Evolutionary conservation across 768 basidiomycete genomes (phyloP), one percentile per base, ranked within the genome.

Genomic region (Xerocomellus dryophilus): DNA sequence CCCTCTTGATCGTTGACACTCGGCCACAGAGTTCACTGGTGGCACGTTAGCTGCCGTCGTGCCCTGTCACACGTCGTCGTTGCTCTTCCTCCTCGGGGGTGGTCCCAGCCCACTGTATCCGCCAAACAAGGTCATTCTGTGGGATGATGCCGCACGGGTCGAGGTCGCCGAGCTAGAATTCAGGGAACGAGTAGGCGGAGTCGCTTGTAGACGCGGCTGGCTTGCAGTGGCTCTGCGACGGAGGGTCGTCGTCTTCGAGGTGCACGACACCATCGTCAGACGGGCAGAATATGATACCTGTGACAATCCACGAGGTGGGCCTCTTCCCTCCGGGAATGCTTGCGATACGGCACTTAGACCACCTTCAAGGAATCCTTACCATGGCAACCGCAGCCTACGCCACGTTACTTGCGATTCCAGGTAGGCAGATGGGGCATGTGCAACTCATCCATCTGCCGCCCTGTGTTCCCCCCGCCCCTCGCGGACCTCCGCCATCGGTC

Each of bases 151-250:
- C 4, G 72, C 81, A 4, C 82, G 82, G n/a, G 74, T 75, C 56
- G 89, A 93, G 66, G 87, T 92, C 45, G 90, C 89, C 35, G 91
- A 94, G 68, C 79, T 95, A 54, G 92, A 94, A 72, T 95, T 96
- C 66, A 79, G 88, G 63, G 93, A 93, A 71, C 77, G 79, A 53
- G 91, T 93, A 1, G 78, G 88, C 53, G 90, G 90, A 0, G 70
- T 93, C 44, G 85, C 85, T 5, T 91, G 89, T 66, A 76, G 91
- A 56, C 78, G 91, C 31, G 89, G 88, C 15, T 91, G 89, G 90
- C 81, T 93, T 36, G 87, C 86, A 27, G 90, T 93, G 17, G 84
- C 89, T 29, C 75, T 93, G 43, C 82, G 88, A 38, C 76, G 90
- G 47, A 77, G 93, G 58, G 89, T 93, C 29, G 83, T 91, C 34